Conservation (phyloP, 2,329 filamentous ascomycete species). For the Fusarium nygamai region DNA sequence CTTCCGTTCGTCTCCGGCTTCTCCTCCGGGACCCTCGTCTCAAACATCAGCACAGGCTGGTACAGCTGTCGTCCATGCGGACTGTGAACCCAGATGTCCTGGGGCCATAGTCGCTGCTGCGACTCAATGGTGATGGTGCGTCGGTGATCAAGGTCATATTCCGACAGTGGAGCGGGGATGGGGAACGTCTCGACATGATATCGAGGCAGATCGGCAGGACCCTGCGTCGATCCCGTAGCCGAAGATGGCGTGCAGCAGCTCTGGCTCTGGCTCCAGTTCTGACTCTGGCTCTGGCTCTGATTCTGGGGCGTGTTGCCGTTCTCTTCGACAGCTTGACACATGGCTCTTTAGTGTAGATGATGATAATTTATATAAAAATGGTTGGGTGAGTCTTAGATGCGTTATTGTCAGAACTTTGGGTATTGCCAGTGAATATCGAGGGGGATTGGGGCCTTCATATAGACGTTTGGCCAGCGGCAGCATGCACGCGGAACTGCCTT, state of each 20-base stretch:
- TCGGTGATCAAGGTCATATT: conserved; percentile 7
- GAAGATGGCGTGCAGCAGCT: background rate
- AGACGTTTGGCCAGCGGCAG: fast-evolving
- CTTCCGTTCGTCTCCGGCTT: background rate
- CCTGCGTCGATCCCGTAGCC: background rate
- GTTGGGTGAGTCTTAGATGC: background rate
- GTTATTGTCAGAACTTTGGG: too few relatives aligned
- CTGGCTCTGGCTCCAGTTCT: background rate
- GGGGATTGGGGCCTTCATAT: background rate
- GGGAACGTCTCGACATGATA: background rate
- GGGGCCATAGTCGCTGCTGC: background rate
- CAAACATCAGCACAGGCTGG: background rate
- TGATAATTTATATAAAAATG: background rate
- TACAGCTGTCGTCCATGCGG: conserved; percentile 21
- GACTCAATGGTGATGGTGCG: conserved; percentile 6
- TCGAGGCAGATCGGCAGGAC: background rate
- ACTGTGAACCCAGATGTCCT: conserved; percentile 33
- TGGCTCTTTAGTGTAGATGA: background rate
- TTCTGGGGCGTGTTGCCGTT: background rate
- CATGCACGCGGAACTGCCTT: fast-evolving
- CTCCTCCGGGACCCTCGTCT: background rate
- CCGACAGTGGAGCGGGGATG: background rate
- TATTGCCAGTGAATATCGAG: background rate
- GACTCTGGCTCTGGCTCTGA: background rate
- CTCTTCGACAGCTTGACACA: background rate